Evolutionary conservation across 805 yeast genomes (phyloP).

Genomic region (Scheffersomyces coipomensis): DNA sequence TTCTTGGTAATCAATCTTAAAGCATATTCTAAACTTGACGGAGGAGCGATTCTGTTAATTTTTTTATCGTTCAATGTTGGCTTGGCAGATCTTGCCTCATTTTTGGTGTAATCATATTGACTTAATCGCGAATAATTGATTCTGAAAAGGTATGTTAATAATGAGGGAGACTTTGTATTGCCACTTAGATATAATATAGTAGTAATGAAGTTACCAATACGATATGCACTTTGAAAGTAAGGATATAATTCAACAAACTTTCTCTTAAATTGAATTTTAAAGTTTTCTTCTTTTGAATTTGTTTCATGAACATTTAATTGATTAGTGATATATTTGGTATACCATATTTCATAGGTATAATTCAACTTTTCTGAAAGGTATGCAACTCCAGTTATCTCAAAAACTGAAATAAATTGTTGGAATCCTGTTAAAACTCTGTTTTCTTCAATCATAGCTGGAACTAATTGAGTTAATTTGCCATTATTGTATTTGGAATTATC

Average conservation of each 20-base stretch:
- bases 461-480: constrained; percentile 33
- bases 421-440: constrained; percentile 48
- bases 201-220: constrained; percentile 52
- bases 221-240: constrained; percentile 42
- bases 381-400: constrained; percentile 63
- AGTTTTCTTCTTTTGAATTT: constrained; percentile 19
- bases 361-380: constrained; percentile 71
- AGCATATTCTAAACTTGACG: constrained; percentile 35
- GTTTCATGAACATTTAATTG: constrained; percentile 28
- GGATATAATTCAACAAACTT: constrained; percentile 66
- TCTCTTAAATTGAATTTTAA: constrained; percentile 26
- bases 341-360: constrained; percentile 57
- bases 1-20: constrained; percentile 19
- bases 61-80: constrained; percentile 8
- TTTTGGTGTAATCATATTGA: constrained; percentile 46
- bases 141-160: constrained; percentile 58
- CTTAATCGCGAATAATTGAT: constrained; percentile 66
- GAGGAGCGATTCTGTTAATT: constrained; percentile 38
- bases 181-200: constrained; percentile 70
- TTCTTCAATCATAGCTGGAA: constrained; percentile 45
- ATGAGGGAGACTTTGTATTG: constrained; percentile 56
- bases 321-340: constrained; percentile 57
- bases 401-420: constrained; percentile 56
- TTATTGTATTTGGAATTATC: constrained; percentile 22
- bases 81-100: constrained; percentile 14